A percentile compares a stretch with the other conserved stretches of the same genome.
These are phyloP conservation scores for Blastobotrys terrestris DNA, from an alignment of 805 yeast species.

Conservation along the genomic window DNA sequence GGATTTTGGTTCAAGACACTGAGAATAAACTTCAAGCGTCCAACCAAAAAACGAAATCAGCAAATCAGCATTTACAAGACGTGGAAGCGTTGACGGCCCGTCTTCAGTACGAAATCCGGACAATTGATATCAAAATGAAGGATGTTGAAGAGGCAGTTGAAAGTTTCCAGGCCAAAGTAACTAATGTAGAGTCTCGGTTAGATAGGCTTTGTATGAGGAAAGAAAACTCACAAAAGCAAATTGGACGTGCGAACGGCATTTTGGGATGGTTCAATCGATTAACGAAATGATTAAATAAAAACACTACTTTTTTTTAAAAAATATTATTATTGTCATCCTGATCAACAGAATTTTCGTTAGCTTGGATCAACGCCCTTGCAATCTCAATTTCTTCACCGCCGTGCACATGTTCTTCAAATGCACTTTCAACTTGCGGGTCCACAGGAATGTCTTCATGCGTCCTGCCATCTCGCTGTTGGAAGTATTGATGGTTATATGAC, in stretches of 20 bases:
- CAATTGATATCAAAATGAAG: constrained; percentile 51
- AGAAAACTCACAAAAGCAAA: neutral
- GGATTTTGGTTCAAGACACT: neutral
- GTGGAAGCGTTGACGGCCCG: constrained; percentile 23
- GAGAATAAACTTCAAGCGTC: neutral
- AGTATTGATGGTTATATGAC: constrained; percentile 5
- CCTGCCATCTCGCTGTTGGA: constrained; percentile 4
- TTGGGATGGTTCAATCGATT: neutral
- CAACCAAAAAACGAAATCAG: constrained; percentile 7
- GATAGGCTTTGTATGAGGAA: constrained; percentile 3
- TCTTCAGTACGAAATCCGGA: constrained; percentile 58
- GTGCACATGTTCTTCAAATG: constrained; percentile 35
- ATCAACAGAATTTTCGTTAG: constrained; percentile 34
- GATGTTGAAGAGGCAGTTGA: constrained; percentile 61
- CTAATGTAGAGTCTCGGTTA: constrained; percentile 28
- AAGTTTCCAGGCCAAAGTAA: constrained; percentile 37
- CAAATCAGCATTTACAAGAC: constrained; percentile 14
- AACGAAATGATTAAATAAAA: neutral
- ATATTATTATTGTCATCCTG: neutral
- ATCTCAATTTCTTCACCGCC: constrained; percentile 55
- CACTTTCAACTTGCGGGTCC: constrained; percentile 51
- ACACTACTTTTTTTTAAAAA: neutral
- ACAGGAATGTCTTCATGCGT: constrained; percentile 41
- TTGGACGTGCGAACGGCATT: neutral
- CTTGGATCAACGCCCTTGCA: constrained; percentile 60